Percentiles rank a stretch among this genome's conserved stretches.
These are phyloP conservation scores for Phytophthora nicotianae DNA, from an alignment of 352 stramenopile genomes.

Conservation along the genomic window DNA sequence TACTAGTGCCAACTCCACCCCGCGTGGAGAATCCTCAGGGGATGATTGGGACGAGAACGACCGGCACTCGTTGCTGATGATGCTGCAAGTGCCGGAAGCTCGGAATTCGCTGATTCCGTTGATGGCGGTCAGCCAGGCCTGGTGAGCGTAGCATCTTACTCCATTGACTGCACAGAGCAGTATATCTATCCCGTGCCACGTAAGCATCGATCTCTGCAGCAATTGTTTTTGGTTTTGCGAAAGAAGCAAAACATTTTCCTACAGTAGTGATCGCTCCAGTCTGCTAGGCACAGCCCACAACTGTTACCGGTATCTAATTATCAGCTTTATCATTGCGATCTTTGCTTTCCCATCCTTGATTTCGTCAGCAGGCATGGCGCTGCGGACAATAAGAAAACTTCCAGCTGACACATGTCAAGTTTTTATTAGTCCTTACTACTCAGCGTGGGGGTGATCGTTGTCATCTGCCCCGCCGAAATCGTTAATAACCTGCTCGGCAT, in stretches of 20 bases:
- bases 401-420: constrained; percentile 8
- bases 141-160: constrained; percentile 21
- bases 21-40: constrained; percentile 26
- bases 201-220: constrained; percentile 9
- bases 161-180: constrained; percentile 24
- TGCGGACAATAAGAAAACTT: constrained; percentile 1
- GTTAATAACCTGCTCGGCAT: constrained; percentile 63
- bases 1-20: constrained; percentile 27
- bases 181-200: constrained; percentile 35
- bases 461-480: constrained; percentile 49
- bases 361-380: constrained; percentile 5
- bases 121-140: constrained; percentile 55
- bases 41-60: constrained; percentile 47
- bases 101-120: constrained; percentile 62
- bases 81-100: constrained; percentile 64
- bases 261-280: constrained; percentile 1
- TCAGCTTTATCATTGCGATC: constrained; percentile 18
- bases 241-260: constrained; percentile 26
- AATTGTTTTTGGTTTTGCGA: constrained; percentile 24
- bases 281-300: constrained; percentile 14
- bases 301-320: constrained; percentile 38
- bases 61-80: constrained; percentile 66
- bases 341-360: constrained; percentile 20
- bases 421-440: constrained; percentile 44
- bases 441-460: constrained; percentile 59